These are phyloP conservation scores for Pholiota conissans DNA, from an alignment of 768 basidiomycete genomes.

Conservation along the genomic window DNA sequence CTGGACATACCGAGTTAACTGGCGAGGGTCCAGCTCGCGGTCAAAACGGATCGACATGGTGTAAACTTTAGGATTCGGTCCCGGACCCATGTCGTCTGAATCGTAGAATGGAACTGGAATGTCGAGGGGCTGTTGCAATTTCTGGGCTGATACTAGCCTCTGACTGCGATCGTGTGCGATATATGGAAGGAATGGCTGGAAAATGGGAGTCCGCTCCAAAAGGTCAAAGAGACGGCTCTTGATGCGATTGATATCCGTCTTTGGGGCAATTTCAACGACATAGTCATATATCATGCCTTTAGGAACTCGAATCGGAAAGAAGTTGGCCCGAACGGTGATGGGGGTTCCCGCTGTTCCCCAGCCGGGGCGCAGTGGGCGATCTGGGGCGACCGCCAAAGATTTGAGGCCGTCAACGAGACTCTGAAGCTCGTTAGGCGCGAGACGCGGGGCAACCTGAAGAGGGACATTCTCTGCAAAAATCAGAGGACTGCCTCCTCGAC, in stretches of 20 bases:
- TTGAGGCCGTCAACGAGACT: conserved; percentile 41
- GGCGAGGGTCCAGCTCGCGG: conserved; percentile 35
- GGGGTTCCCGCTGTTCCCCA: conserved; percentile 51
- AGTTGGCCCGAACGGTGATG: conserved; percentile 59
- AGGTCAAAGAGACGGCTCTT: conserved; percentile 55
- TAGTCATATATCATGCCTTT: conserved; percentile 57
- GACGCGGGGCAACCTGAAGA: conserved; percentile 34
- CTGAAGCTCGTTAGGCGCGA: conserved; percentile 31
- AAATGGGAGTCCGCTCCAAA: conserved; percentile 42
- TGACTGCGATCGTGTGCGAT: conserved; percentile 55
- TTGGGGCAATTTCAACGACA: conserved; percentile 48
- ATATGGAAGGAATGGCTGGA: conserved; percentile 34
- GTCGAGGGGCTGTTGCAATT: conserved; percentile 45
- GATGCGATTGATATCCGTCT: conserved; percentile 41
- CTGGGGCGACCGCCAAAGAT: conserved; percentile 28
- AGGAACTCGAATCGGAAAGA: conserved; percentile 54
- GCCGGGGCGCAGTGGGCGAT: conserved; percentile 53
- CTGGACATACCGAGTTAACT: conserved; percentile 33
- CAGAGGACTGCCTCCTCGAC: conserved; percentile 26
- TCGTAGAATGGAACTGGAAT: conserved; percentile 43
- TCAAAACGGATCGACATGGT: conserved; percentile 40
- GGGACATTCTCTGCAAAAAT: conserved; percentile 39
- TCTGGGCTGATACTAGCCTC: conserved; percentile 44
- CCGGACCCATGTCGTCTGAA: conserved; percentile 35
- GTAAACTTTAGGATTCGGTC: conserved; percentile 39